Percentiles rank a stretch among this genome's conserved stretches.
phyloP scores from a whole-genome alignment of 192 early-diverging fungal genomes.

The Radiomyces spectabilis region DNA sequence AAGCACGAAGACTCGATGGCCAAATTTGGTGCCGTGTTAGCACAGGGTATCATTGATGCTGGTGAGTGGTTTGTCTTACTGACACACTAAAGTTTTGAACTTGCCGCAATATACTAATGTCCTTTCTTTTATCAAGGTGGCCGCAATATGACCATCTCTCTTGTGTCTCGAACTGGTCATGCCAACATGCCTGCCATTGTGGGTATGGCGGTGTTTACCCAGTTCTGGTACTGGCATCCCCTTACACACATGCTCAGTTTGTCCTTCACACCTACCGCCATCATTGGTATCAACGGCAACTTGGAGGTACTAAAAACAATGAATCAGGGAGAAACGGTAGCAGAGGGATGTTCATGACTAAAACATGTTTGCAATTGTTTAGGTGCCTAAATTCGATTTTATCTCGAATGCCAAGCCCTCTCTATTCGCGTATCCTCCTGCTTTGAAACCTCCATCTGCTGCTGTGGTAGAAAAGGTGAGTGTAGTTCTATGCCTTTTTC shows the following conservation, averaged over 20 bases:
- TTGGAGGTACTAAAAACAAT: conserved; percentile 41
- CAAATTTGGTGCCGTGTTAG: conserved; percentile 92
- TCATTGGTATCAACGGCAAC: conserved; percentile 91
- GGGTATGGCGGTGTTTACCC: conserved; percentile 97
- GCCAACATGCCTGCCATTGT: conserved; percentile 92
- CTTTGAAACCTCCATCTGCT: conserved; percentile 74
- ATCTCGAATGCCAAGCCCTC: conserved; percentile 81
- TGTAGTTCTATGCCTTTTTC: background rate
- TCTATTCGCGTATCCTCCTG: conserved; percentile 88
- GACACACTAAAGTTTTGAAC: too few relatives aligned
- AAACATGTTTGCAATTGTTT: conserved; percentile 3
- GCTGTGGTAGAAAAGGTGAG: conserved; percentile 70
- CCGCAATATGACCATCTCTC: conserved; percentile 92
- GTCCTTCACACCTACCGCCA: conserved; percentile 89
- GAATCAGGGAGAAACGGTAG: too few relatives aligned
- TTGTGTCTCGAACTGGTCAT: conserved; percentile 82
- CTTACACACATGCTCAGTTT: conserved; percentile 92
- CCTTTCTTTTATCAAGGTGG: conserved; percentile 59
- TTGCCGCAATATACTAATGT: too few relatives aligned
- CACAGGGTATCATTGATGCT: conserved; percentile 97
- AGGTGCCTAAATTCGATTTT: conserved; percentile 81
- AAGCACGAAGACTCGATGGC: conserved; percentile 91
- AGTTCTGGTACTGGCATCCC: conserved; percentile 99
- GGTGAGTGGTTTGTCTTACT: conserved; percentile 34
- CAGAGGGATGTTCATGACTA: too few relatives aligned